Evolutionary conservation across 768 basidiomycete species (phyloP).

Genomic region (Trametes maxima): DNA sequence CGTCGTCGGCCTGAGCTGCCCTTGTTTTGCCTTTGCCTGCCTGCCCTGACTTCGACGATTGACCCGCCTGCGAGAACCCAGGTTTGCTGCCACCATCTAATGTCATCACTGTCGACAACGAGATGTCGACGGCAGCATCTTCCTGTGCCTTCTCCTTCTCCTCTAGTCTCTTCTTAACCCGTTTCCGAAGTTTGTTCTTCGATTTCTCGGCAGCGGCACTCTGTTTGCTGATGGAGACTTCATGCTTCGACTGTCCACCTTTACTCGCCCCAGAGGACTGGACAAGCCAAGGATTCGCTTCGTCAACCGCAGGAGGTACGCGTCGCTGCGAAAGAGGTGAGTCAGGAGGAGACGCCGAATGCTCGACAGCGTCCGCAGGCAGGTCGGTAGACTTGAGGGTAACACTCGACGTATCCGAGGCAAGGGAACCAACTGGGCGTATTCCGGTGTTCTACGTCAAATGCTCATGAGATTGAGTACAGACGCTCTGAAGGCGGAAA

Average conservation of each 20-base stretch:
- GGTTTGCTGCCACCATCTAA: slow-evolving; percentile 12
- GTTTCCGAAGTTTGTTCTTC: slow-evolving; percentile 74
- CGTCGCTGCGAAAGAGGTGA: slow-evolving; percentile 25
- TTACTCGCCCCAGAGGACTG: slow-evolving; percentile 42
- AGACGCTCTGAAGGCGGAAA: background rate
- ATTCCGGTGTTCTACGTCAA: slow-evolving; percentile 15
- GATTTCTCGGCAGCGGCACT: slow-evolving; percentile 64
- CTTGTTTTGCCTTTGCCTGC: background rate
- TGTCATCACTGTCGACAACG: slow-evolving; percentile 52
- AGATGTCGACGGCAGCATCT: slow-evolving; percentile 82
- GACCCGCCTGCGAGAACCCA: slow-evolving; percentile 18
- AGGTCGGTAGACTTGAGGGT: slow-evolving; percentile 64
- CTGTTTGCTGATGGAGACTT: slow-evolving; percentile 68
- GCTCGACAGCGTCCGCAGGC: slow-evolving; percentile 37
- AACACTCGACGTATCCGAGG: slow-evolving; percentile 66
- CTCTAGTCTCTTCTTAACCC: slow-evolving; percentile 54
- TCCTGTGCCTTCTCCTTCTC: slow-evolving; percentile 63
- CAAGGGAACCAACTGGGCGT: slow-evolving; percentile 35
- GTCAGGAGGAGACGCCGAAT: slow-evolving; percentile 21
- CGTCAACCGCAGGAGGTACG: slow-evolving; percentile 23
- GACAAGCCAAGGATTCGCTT: slow-evolving; percentile 81
- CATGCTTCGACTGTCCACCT: slow-evolving; percentile 69
- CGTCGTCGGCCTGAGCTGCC: slow-evolving; percentile 15
- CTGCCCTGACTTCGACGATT: slow-evolving; percentile 22
- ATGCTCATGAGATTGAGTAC: background rate